Evolutionary conservation across 2,329 filamentous ascomycete species (phyloP).

Genomic region (Graphilbum fragrans): DNA sequence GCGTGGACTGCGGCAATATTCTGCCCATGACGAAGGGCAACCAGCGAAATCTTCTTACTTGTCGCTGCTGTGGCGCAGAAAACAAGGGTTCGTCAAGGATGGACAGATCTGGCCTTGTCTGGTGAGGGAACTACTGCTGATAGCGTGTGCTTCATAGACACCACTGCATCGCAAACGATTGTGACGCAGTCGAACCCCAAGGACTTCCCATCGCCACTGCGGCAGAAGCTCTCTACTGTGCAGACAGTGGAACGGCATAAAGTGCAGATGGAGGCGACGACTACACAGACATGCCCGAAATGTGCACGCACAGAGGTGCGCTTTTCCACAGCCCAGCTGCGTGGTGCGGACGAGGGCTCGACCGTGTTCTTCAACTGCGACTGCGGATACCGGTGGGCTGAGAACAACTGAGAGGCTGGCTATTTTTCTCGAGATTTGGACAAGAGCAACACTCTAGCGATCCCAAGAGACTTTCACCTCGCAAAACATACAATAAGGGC

Average conservation of each 20-base stretch:
- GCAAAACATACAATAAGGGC: neutral
- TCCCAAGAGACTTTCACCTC: too few relatives aligned
- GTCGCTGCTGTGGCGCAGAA: conserved; percentile 74
- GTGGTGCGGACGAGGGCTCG: conserved; percentile 88
- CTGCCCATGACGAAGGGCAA: conserved; percentile 70
- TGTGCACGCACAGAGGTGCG: conserved; percentile 75
- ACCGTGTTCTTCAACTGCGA: conserved; percentile 86
- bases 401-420: conserved; percentile 39
- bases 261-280: conserved; percentile 58
- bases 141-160: conserved; percentile 27
- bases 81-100: conserved; percentile 54
- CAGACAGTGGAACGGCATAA: conserved; percentile 71
- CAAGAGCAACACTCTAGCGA: too few relatives aligned
- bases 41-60: conserved; percentile 62
- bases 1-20: conserved; percentile 82
- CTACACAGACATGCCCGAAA: conserved; percentile 60
- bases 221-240: conserved; percentile 77
- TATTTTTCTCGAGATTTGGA: too few relatives aligned
- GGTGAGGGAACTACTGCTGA: neutral
- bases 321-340: conserved; percentile 74
- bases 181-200: conserved; percentile 76
- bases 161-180: conserved; percentile 60
- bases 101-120: neutral
- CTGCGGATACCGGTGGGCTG: conserved; percentile 66
- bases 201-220: conserved; percentile 81